A percentile compares a stretch with the other conserved stretches of the same genome.
Conservation (phyloP, 768 basidiomycete species). For the Macrolepiota albuminosa region DNA sequence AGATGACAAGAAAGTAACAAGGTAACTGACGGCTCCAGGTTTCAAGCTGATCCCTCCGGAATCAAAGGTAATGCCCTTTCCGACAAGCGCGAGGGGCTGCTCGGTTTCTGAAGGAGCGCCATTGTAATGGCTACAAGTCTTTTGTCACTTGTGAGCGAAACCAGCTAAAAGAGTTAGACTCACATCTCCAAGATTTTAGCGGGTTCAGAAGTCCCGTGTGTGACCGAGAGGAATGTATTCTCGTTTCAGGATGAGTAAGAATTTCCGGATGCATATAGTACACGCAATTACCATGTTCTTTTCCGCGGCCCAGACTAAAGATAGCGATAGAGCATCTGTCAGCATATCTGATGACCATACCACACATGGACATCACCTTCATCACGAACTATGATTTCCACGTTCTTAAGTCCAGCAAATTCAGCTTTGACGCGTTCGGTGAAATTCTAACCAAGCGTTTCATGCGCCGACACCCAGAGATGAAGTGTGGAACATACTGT, state of each 20-base stretch:
- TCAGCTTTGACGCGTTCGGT: constrained; percentile 64
- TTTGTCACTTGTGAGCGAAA: neutral
- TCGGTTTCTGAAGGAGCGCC: constrained; percentile 55
- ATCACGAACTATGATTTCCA: constrained; percentile 67
- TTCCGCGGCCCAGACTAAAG: constrained; percentile 70
- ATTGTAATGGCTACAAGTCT: constrained; percentile 64
- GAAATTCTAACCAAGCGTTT: constrained; percentile 44
- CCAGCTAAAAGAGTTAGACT: constrained; percentile 5
- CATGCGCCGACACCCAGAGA: neutral
- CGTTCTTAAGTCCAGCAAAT: constrained; percentile 61
- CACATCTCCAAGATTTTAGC: constrained; percentile 87
- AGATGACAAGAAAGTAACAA: neutral
- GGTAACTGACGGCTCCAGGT: constrained; percentile 50
- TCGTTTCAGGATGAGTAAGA: constrained; percentile 19
- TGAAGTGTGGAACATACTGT: constrained; percentile 40
- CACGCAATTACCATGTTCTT: constrained; percentile 66
- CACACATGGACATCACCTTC: constrained; percentile 43
- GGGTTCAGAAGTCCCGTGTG: constrained; percentile 76
- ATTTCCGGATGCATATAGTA: neutral
- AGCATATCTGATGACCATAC: neutral
- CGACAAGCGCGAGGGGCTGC: constrained; percentile 70
- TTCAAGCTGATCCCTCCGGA: constrained; percentile 87
- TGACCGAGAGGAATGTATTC: constrained; percentile 85
- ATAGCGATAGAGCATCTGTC: constrained; percentile 5
- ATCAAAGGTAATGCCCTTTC: constrained; percentile 90